Evolutionary conservation across 768 basidiomycete species (phyloP).

Genomic region (Crucibulum laeve): DNA sequence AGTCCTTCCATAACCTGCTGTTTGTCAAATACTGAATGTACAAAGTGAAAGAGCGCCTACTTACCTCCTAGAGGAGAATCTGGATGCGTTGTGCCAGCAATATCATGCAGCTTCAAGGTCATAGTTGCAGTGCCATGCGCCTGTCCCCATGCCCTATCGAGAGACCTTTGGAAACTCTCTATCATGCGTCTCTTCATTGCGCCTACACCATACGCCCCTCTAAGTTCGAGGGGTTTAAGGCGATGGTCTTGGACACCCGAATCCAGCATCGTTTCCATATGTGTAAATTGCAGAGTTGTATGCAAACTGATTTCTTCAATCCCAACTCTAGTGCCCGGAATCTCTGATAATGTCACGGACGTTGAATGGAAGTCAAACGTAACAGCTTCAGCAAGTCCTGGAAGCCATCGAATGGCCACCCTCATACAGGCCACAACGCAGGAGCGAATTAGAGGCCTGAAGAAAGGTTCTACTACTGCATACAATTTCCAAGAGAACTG

Average conservation of each 20-base stretch:
- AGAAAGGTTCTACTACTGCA: conserved; percentile 46
- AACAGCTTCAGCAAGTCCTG: conserved; percentile 61
- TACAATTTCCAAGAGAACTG: conserved; percentile 34
- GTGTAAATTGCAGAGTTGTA: conserved; percentile 50
- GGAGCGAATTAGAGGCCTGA: conserved; percentile 59
- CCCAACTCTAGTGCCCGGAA: conserved; percentile 49
- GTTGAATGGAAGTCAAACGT: conserved; percentile 64
- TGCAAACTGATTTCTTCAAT: conserved; percentile 48
- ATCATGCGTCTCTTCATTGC: conserved; percentile 63
- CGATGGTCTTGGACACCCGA: conserved; percentile 12
- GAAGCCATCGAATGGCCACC: conserved; percentile 58
- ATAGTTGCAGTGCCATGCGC: conserved; percentile 55
- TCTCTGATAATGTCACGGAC: conserved; percentile 43
- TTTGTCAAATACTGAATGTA: background rate
- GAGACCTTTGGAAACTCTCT: conserved; percentile 57
- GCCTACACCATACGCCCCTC: conserved; percentile 42
- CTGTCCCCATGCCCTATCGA: conserved; percentile 65
- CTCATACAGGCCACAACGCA: conserved; percentile 52
- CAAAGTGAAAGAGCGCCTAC: conserved; percentile 6
- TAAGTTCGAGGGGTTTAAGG: conserved; percentile 15
- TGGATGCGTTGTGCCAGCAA: conserved; percentile 36
- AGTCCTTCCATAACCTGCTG: conserved; percentile 14
- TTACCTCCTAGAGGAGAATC: conserved; percentile 23
- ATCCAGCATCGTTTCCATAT: conserved; percentile 35
- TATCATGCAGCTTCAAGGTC: conserved; percentile 40